Percentiles rank a stretch among this genome's conserved stretches.
Evolutionary conservation across 2,329 filamentous ascomycete genomes (phyloP).

Genomic region (Trichoderma sp.): DNA sequence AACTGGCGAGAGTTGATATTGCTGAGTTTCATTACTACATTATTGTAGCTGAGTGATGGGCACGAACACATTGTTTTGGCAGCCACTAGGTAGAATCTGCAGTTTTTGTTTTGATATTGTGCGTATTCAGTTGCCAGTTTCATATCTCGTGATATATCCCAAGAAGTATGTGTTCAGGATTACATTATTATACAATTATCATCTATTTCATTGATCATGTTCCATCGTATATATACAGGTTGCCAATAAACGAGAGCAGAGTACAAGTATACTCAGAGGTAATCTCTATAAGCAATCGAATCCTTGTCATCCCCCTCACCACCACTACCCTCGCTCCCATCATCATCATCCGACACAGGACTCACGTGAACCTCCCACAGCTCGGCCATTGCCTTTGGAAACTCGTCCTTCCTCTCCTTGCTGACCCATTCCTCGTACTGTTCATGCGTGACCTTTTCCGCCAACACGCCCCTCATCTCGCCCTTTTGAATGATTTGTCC

Average conservation of each 20-base stretch:
- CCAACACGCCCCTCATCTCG: constrained; percentile 51
- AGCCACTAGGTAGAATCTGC: constrained; percentile 11
- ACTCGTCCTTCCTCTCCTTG: constrained; percentile 38
- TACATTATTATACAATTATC: background rate
- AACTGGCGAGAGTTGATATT: background rate
- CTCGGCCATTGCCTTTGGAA: constrained; percentile 40
- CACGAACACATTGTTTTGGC: background rate
- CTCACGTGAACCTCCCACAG: constrained; percentile 51
- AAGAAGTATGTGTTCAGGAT: no score
- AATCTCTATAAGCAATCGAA: constrained; percentile 2
- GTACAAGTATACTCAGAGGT: background rate
- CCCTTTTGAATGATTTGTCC: background rate
- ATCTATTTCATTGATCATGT: background rate
- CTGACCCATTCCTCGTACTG: constrained; percentile 47
- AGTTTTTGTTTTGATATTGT: background rate
- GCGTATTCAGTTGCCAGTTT: background rate
- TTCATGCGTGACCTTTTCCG: constrained; percentile 51
- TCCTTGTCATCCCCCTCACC: background rate
- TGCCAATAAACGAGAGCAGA: background rate
- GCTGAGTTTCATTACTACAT: background rate
- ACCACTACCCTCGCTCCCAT: background rate
- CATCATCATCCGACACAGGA: constrained; percentile 30
- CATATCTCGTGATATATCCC: no score
- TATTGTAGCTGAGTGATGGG: background rate
- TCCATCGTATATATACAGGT: background rate